Conservation (phyloP, 75 land plant genomes). For the Cryptomeria japonica region DNA sequence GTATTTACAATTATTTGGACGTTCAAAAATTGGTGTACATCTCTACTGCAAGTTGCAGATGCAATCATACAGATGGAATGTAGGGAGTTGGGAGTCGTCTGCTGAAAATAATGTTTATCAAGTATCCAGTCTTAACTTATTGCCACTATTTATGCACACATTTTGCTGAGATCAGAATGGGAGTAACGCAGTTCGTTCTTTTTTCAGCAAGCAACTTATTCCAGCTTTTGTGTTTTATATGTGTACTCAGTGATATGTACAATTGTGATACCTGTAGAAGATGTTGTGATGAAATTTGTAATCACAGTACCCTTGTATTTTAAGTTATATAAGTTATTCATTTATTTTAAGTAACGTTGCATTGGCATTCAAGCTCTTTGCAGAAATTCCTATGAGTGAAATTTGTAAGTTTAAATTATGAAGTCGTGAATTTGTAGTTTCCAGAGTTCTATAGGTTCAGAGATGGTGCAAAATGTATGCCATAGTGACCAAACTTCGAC, state of each 20-base stretch:
- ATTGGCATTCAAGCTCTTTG: background rate
- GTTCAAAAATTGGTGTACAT: background rate
- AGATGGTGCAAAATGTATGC: background rate
- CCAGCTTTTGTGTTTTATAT: background rate
- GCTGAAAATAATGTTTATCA: constrained; percentile 1
- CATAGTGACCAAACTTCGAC: background rate
- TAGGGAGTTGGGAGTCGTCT: background rate
- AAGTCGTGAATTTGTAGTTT: background rate
- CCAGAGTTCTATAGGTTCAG: background rate
- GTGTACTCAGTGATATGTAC: background rate
- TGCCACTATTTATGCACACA: background rate
- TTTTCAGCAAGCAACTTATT: background rate
- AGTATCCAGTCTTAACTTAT: background rate
- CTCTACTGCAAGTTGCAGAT: background rate
- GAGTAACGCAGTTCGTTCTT: background rate
- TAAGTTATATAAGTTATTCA: background rate
- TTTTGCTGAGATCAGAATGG: background rate
- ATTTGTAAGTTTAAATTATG: background rate
- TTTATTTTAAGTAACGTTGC: background rate
- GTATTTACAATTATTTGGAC: background rate
- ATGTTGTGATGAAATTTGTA: background rate
- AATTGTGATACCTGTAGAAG: background rate
- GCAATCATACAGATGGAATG: background rate
- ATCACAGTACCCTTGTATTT: background rate
- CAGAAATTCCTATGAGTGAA: background rate